Conservation (phyloP, 2,329 filamentous ascomycete species). For the Penicillium freii region DNA sequence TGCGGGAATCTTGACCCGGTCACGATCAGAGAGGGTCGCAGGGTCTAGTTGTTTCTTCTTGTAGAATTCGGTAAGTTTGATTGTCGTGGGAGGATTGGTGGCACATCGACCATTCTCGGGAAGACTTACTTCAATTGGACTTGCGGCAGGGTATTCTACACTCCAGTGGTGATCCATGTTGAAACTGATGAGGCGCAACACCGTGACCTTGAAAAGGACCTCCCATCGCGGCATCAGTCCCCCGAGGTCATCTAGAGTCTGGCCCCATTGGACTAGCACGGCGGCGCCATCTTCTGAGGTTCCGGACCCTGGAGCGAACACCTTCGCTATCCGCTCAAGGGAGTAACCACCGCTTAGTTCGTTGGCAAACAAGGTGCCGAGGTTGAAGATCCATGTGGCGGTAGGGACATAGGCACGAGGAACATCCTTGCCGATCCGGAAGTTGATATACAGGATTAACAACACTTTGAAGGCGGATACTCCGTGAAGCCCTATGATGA, state of each 20-base stretch:
- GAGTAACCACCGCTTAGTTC: constrained; percentile 78
- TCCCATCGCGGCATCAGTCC: constrained; percentile 92
- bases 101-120: neutral
- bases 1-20: constrained; percentile 77
- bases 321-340: constrained; percentile 61
- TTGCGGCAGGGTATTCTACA: constrained; percentile 61
- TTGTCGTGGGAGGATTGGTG: neutral
- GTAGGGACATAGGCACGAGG: constrained; percentile 69
- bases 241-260: constrained; percentile 72
- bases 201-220: constrained; percentile 94
- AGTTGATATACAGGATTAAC: constrained; percentile 77
- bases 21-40: constrained; percentile 78
- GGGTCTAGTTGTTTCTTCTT: constrained; percentile 99
- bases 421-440: constrained; percentile 69
- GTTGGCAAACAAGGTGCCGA: constrained; percentile 82
- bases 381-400: constrained; percentile 86
- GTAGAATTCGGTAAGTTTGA: constrained; percentile 30
- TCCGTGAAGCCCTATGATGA: constrained; percentile 77
- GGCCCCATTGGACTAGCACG: constrained; percentile 59
- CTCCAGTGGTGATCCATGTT: constrained; percentile 98
- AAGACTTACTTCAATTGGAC: constrained; percentile 73
- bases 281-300: constrained; percentile 42
- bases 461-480: constrained; percentile 82
- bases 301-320: constrained; percentile 40
- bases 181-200: constrained; percentile 90